Evolutionary conservation across 225 moss, liverwort and hornwort genomes (phyloP).

Genomic region (Marchantia paleacea): DNA sequence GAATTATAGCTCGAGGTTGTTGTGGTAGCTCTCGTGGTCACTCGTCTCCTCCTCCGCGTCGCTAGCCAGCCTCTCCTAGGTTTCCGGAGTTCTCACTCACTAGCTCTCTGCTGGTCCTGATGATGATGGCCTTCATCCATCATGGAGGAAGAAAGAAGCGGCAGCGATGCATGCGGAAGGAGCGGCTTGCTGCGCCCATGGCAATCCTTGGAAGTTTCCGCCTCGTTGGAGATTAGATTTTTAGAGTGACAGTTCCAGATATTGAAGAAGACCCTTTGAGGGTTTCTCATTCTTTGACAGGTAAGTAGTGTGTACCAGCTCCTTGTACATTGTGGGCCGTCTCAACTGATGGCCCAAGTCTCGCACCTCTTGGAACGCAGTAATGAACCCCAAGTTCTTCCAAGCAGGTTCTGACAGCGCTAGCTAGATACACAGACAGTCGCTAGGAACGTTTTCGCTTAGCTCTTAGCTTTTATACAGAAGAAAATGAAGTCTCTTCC

Average conservation of each 20-base stretch:
- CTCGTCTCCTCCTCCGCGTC: neutral
- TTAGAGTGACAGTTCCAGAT: neutral
- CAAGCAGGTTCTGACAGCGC: neutral
- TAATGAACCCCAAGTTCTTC: neutral
- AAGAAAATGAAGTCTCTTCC: neutral
- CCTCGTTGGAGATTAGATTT: neutral
- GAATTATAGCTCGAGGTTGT: neutral
- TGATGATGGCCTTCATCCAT: neutral
- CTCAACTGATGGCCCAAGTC: neutral
- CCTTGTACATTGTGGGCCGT: neutral
- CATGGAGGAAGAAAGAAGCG: neutral
- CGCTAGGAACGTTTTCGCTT: neutral
- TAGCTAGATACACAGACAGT: neutral
- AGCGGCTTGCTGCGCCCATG: neutral
- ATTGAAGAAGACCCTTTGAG: neutral
- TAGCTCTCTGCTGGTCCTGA: neutral
- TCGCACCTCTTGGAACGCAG: neutral
- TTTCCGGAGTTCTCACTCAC: neutral
- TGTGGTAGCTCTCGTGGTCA: neutral
- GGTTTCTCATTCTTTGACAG: neutral
- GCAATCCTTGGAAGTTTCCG: neutral
- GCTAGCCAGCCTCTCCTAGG: neutral
- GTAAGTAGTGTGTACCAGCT: neutral
- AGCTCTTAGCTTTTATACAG: neutral
- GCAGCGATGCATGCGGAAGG: neutral